Evolutionary conservation across 2,329 filamentous ascomycete genomes (phyloP).

Genomic region (Emericellopsis cladophorae): DNA sequence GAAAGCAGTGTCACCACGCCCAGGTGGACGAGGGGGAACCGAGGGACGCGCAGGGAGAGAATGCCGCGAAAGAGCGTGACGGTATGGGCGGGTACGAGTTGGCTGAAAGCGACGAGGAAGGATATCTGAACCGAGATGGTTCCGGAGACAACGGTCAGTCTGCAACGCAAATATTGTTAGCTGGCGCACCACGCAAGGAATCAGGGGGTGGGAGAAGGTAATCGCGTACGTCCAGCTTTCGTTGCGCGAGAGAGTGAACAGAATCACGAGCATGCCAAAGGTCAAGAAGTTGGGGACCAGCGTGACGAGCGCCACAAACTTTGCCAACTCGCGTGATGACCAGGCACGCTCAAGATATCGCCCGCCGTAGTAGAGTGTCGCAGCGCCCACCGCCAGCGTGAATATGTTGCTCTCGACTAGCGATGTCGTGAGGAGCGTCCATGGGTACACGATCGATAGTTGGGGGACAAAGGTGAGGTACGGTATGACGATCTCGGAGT

Average conservation of each 20-base stretch:
- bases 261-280: constrained; percentile 61
- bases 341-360: constrained; percentile 92
- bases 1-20: constrained; percentile 55
- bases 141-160: constrained; percentile 72
- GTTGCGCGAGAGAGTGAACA: constrained; percentile 57
- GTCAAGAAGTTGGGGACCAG: constrained; percentile 70
- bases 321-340: constrained; percentile 84
- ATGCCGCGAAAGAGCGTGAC: constrained; percentile 85
- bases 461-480: constrained; percentile 83
- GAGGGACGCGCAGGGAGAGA: constrained; percentile 73
- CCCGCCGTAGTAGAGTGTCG: constrained; percentile 81
- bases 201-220: background rate
- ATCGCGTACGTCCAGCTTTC: constrained; percentile 54
- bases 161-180: constrained; percentile 18
- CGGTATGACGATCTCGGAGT: constrained; percentile 59
- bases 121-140: constrained; percentile 82
- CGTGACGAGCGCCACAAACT: constrained; percentile 69
- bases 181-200: background rate
- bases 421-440: constrained; percentile 78
- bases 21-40: constrained; percentile 61
- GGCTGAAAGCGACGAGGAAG: constrained; percentile 94
- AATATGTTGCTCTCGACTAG: constrained; percentile 91
- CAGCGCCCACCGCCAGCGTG: constrained; percentile 63
- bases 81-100: constrained; percentile 93
- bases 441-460: constrained; percentile 75